These are phyloP conservation scores for Pinus albicaulis DNA, from an alignment of 75 land plant species.

Conservation along the genomic window DNA sequence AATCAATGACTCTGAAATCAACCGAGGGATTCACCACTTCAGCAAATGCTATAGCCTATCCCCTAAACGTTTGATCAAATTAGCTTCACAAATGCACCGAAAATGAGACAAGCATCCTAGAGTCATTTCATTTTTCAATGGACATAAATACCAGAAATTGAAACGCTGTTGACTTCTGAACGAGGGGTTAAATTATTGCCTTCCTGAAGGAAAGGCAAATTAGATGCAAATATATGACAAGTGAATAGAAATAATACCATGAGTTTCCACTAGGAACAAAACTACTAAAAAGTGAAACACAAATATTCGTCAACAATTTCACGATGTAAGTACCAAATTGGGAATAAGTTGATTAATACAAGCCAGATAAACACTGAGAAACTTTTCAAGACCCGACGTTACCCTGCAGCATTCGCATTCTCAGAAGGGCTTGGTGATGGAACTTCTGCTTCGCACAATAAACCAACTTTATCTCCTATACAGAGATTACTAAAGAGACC, in stretches of 20 bases:
- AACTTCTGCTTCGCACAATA: constrained; percentile 22
- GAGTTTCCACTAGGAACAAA: background rate
- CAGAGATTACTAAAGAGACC: constrained; percentile 53
- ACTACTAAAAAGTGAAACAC: background rate
- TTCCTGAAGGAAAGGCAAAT: background rate
- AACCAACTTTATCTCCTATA: constrained; percentile 40
- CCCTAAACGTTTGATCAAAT: background rate
- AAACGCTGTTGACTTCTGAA: background rate
- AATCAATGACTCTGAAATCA: too few species aligned
- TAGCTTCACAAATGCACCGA: background rate
- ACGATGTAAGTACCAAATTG: background rate
- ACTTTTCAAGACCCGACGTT: background rate
- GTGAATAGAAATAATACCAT: background rate
- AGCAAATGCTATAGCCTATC: background rate
- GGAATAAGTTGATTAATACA: background rate
- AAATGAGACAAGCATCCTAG: background rate
- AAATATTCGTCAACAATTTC: background rate
- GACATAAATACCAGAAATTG: background rate
- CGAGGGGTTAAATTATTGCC: background rate
- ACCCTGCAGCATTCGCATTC: background rate
- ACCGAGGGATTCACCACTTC: too few species aligned
- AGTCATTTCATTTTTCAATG: background rate
- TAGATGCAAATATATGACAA: background rate
- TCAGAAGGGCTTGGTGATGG: background rate
- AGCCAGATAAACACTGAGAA: background rate